Conservation (phyloP, 345 rosid genomes). For the Acer saccharum region DNA sequence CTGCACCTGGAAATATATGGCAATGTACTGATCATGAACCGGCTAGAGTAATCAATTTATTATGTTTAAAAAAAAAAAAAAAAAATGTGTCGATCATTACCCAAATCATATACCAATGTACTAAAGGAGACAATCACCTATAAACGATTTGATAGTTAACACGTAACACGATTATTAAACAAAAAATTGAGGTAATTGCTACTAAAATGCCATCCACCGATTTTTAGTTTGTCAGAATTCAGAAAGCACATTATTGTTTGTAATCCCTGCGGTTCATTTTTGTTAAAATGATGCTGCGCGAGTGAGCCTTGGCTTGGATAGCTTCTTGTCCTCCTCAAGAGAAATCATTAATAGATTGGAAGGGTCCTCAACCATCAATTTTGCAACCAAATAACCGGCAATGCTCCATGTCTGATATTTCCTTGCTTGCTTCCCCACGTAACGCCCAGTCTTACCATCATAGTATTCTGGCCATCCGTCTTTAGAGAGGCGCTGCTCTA, state of each 20-base stretch:
- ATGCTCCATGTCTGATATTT: constrained; percentile 59
- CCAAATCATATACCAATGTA: neutral
- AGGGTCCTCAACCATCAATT: constrained; percentile 50
- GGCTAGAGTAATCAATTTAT: no score
- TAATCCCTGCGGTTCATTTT: neutral
- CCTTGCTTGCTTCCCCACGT: constrained; percentile 56
- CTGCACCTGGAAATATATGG: no score
- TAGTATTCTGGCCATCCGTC: constrained; percentile 66
- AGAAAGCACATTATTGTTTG: neutral
- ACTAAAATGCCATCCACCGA: neutral
- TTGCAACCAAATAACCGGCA: constrained; percentile 48
- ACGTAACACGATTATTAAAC: neutral
- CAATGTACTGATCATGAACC: no score
- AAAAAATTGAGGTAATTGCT: neutral
- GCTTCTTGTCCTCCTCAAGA: constrained; percentile 50
- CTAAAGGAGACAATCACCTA: neutral
- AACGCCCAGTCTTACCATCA: constrained; percentile 51
- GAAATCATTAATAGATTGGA: constrained; percentile 40
- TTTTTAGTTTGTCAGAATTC: neutral
- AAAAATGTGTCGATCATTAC: no score
- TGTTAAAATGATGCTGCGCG: constrained; percentile 36
- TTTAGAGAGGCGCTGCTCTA: constrained; percentile 42
- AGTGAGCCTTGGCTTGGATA: constrained; percentile 36
- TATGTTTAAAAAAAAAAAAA: no score
- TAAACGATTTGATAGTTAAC: neutral